Base-by-base conservation (phyloP, 1,284 basidiomycete genomes). In the Ceratobasidium theobromae region DNA sequence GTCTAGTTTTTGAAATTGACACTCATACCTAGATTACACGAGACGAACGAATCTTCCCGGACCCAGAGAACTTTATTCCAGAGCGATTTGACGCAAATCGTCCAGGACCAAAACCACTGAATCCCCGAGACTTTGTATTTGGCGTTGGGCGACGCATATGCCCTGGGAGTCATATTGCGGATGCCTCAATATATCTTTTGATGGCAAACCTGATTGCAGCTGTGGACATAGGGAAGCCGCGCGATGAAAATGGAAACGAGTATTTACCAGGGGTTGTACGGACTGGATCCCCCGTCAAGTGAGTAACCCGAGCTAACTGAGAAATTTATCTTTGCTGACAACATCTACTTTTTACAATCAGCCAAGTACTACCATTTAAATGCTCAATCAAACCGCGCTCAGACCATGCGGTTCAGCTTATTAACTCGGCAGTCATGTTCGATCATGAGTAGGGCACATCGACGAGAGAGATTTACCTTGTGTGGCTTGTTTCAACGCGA, bases 371-470 rank as follows among this genome's bases (percentile, higher is more conserved):
- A 14, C 35, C 46, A 40, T 51, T 64, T 40, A 40, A 64, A 28
- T 43, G 33, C 38, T 52, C 48, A 14, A 64, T 52, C 25, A 52
- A 51, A 41, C 58, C 58, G 41, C 58, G 48, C 28, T 60, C 57
- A 6, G 28, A 48, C 25, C 28, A 28, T 23, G 30, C 57, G 21
- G 25, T 30, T 21, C 5, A 43, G 23, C 27, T 64, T 21, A 51
- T 64, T 33, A 64, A 64, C 27, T 27, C 48, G 21, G 43, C 33
- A 25, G 33, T 38, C 16, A 38, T 38, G 35, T 38, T 38, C 35
- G 35, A n/a, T n/a, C n/a, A n/a, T n/a, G 35, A 38, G 35, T 8
- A 38, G 35, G 16, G 16, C 16, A 38, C 8, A 16, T 8, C 16
- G 8, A 38, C 16, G 35, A 16, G 8, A 38, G 16, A 38, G 35